phyloP scores from a whole-genome alignment of 1,284 basidiomycete species.

The Boletellus dicymbophilus region DNA sequence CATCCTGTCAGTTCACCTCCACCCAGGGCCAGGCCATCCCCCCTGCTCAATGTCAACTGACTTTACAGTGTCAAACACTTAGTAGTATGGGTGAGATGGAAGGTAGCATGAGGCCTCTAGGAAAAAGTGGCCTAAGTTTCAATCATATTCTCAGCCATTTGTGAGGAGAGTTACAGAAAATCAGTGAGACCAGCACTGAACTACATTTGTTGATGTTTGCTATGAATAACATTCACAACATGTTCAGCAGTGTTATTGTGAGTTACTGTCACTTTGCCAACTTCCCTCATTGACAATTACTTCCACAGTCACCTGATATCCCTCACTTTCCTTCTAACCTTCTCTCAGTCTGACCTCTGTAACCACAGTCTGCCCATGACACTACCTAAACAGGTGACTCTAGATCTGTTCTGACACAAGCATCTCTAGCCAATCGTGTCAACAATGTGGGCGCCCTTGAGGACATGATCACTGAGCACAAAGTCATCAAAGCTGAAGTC shows the following conservation, averaged over 20 bases:
- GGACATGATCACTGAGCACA: too few species aligned
- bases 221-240: slow-evolving; percentile 92
- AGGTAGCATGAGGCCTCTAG: slow-evolving; percentile 64
- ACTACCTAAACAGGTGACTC: slow-evolving; percentile 17
- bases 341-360: slow-evolving; percentile 66
- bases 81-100: slow-evolving; percentile 77
- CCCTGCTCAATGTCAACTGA: slow-evolving; percentile 50
- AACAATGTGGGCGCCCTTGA: too few species aligned
- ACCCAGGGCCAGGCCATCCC: slow-evolving; percentile 34
- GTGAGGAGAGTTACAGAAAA: slow-evolving; percentile 92
- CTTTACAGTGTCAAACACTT: slow-evolving; percentile 58
- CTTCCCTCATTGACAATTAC: slow-evolving; percentile 6
- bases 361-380: slow-evolving; percentile 42
- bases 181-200: slow-evolving; percentile 91
- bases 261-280: slow-evolving; percentile 30
- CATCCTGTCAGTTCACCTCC: slow-evolving; percentile 37
- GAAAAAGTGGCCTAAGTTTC: slow-evolving; percentile 81
- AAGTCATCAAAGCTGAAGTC: too few species aligned
- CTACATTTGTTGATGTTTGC: slow-evolving; percentile 78
- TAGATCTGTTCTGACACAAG: slow-evolving; percentile 30
- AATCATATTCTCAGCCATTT: slow-evolving; percentile 81
- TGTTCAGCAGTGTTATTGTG: slow-evolving; percentile 82
- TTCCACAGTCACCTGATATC: slow-evolving; percentile 52
- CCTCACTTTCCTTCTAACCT: slow-evolving; percentile 62
- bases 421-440: too few species aligned